Conservation (phyloP, 768 basidiomycete genomes). For the Boletus tomentosulus region DNA sequence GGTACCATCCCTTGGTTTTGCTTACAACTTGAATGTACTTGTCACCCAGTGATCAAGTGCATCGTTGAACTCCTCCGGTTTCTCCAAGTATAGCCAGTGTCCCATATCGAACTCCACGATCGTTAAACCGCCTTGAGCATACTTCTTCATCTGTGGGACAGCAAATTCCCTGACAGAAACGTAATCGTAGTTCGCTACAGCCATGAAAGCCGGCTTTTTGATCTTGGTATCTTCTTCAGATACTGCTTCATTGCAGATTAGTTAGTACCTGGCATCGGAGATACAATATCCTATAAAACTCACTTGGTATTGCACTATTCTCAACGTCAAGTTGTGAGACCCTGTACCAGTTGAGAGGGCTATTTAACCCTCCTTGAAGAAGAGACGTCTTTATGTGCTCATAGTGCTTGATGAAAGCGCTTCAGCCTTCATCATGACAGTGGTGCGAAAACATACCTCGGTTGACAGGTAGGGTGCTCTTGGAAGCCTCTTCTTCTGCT, state of each 20-base stretch:
- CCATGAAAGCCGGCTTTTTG: conserved; percentile 36
- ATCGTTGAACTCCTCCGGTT: conserved; percentile 32
- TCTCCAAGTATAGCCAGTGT: conserved; percentile 38
- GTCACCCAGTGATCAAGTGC: conserved; percentile 33
- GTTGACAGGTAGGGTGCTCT: conserved; percentile 31
- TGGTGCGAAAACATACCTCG: conserved; percentile 22
- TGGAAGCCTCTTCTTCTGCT: conserved; percentile 18
- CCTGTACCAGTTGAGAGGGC: conserved; percentile 42
- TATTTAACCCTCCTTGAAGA: conserved; percentile 27
- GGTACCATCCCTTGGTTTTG: neutral
- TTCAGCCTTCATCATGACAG: conserved; percentile 1
- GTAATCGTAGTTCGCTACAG: conserved; percentile 32
- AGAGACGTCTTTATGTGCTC: conserved; percentile 28
- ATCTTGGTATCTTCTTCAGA: conserved; percentile 27
- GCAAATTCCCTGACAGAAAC: conserved; percentile 28
- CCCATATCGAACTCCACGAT: conserved; percentile 33
- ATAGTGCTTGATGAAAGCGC: conserved; percentile 20
- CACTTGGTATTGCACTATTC: conserved; percentile 25
- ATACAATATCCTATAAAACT: neutral
- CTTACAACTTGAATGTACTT: conserved; percentile 16
- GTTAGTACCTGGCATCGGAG: neutral
- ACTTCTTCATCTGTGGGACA: conserved; percentile 21
- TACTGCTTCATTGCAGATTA: conserved; percentile 11
- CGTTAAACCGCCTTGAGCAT: conserved; percentile 27
- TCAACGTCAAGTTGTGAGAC: conserved; percentile 27